Conservation (phyloP, 164 flowering plant genomes). For the Sextonia rubra region DNA sequence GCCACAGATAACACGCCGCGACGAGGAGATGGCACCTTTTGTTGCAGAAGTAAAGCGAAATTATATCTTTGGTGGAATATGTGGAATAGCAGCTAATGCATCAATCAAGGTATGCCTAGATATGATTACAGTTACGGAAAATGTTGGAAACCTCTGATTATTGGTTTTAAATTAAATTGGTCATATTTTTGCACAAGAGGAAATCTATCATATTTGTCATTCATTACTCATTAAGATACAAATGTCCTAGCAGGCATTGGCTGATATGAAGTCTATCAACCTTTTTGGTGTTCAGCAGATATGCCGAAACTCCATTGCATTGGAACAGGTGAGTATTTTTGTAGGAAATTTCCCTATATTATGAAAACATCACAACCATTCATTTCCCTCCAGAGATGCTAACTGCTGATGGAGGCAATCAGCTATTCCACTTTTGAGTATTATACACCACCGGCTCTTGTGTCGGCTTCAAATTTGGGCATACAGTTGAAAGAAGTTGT, state of each 20-base stretch:
- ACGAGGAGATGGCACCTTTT: constrained; percentile 97
- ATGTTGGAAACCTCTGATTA: too few species aligned
- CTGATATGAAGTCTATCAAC: constrained; percentile 87
- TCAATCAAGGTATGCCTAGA: constrained; percentile 69
- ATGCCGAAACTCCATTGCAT: constrained; percentile 91
- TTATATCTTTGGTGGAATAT: constrained; percentile 96
- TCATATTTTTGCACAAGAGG: neutral
- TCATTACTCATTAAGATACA: neutral
- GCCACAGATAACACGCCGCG: constrained; percentile 83
- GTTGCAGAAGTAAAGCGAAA: constrained; percentile 66
- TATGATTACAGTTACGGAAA: neutral
- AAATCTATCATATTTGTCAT: neutral
- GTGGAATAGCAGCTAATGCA: constrained; percentile 75
- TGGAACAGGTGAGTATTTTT: constrained; percentile 75
- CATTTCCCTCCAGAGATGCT: neutral
- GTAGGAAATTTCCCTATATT: neutral
- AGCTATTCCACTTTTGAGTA: too few species aligned
- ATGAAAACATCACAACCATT: neutral
- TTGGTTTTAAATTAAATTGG: neutral
- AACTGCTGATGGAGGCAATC: neutral
- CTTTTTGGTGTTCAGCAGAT: constrained; percentile 99
- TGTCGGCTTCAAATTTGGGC: too few species aligned
- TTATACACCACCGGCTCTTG: too few species aligned
- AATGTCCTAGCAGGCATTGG: constrained; percentile 67
- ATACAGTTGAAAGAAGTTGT: too few species aligned